Evolutionary conservation across 2,329 filamentous ascomycete species (phyloP), one percentile per base, ranked within the genome.

Genomic region (Diaporthe longicolla): DNA sequence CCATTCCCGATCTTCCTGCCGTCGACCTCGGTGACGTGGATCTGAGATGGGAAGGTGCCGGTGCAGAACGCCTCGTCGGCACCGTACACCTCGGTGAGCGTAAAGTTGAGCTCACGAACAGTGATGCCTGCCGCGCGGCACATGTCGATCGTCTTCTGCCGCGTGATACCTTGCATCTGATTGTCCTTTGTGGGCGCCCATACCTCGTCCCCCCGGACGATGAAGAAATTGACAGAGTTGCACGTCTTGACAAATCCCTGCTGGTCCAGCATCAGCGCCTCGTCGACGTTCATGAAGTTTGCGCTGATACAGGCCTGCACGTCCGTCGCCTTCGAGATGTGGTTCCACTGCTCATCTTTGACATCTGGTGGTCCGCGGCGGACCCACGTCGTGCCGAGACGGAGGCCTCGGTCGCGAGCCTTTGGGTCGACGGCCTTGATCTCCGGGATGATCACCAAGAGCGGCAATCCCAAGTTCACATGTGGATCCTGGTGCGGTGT

Each of bases 261-360:
- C 13, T 61, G 58, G 8, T 61, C 58, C 58, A 61, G 58, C 37
- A 43, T 43, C n/a, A 61, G 37, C 4, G 37, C 58, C n/a, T 61
- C 37, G 58, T 61, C 58, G 8, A 61, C 58, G 35, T 21, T 21
- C 58, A 61, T 61, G 58, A 61, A 21, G 24, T 61, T 40, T 37
- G 58, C 58, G 58, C 58, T 61, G 37, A 61, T 61, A 21, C 58
- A 61, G 37, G 37, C 35, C n/a, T 45, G 58, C 58, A 61, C 58
- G 37, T 61, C 58, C 15, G 58, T 61, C 37, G 58, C 58, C 37
- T 43, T 61, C 0, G 58, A 61, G 37, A 43, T 43, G 58, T 61
- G 58, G 57, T 59, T 59, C 57, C 57, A 59, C 57, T 59, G 57
- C 57, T 59, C 57, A 19, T 59, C 57, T n/a, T 59, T 59, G 35